phyloP scores from a whole-genome alignment of 192 early-diverging fungal species.

The Gonapodya sp. region DNA sequence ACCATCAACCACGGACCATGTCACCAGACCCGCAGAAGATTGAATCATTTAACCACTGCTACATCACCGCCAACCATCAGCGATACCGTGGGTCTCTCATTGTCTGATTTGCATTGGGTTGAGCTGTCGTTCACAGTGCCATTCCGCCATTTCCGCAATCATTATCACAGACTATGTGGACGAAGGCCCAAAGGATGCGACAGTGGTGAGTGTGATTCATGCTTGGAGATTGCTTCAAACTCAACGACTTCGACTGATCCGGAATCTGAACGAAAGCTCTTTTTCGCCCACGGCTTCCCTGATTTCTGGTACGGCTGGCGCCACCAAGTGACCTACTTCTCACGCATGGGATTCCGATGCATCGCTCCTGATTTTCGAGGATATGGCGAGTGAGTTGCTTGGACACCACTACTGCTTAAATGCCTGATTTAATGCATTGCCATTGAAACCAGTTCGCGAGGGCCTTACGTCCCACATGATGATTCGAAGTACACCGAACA shows the following conservation, averaged over 20 bases:
- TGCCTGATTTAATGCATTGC: background rate
- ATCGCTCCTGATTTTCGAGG: conserved; percentile 2
- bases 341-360: background rate
- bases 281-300: background rate
- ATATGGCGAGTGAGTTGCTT: background rate
- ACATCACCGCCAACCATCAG: background rate
- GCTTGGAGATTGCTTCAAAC: background rate
- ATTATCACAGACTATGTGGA: background rate
- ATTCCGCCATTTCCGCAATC: background rate
- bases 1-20: background rate
- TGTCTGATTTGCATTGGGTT: background rate
- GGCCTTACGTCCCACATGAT: conserved; percentile 1
- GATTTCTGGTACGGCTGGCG: conserved; percentile 11
- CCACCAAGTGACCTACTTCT: conserved; percentile 3
- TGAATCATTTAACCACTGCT: background rate
- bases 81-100: background rate
- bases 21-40: background rate
- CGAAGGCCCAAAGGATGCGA: background rate
- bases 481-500: background rate
- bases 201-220: background rate
- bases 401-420: no score
- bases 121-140: background rate
- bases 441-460: background rate
- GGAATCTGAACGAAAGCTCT: background rate
- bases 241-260: background rate